phyloP scores from a whole-genome alignment of 2,329 filamentous ascomycete genomes.

The Pseudogymnoascus sp. region DNA sequence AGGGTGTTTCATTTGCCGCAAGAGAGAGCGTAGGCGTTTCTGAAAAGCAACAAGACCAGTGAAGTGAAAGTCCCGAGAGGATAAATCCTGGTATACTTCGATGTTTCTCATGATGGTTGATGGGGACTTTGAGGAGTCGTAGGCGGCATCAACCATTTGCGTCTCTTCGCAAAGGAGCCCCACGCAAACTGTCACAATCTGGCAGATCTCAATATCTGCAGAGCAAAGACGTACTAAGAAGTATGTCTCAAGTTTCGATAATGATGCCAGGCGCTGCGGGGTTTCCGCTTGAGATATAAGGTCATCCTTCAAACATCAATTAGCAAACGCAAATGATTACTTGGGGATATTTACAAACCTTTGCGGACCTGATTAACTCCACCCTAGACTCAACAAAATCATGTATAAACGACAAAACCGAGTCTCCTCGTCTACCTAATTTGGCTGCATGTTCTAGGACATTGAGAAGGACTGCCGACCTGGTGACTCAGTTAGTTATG shows the following conservation, averaged over 20 bases:
- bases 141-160: conserved; percentile 42
- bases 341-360: conserved; percentile 20
- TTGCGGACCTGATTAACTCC: conserved; percentile 36
- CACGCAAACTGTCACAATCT: conserved; percentile 54
- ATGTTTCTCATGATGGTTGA: conserved; percentile 50
- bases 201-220: conserved; percentile 55
- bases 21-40: conserved; percentile 51
- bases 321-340: conserved; percentile 4
- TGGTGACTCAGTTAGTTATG: conserved; percentile 12
- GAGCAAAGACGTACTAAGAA: conserved; percentile 57
- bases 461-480: conserved; percentile 25
- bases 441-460: conserved; percentile 25
- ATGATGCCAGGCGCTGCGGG: conserved; percentile 43
- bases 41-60: conserved; percentile 63
- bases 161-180: conserved; percentile 55
- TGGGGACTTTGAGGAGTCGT: conserved; percentile 42
- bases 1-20: conserved; percentile 52
- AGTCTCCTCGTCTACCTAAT: conserved; percentile 21
- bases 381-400: conserved; percentile 49
- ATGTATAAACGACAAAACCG: conserved; percentile 35
- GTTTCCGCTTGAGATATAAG: conserved; percentile 45
- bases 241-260: conserved; percentile 51
- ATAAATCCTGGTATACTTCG: conserved; percentile 52
- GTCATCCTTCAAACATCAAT: conserved; percentile 38
- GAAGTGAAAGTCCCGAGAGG: conserved; percentile 55